A percentile compares a stretch with the other conserved stretches of the same genome.
Evolutionary conservation across 345 rosid species (phyloP).

Genomic region (Eucalyptus coolabah): DNA sequence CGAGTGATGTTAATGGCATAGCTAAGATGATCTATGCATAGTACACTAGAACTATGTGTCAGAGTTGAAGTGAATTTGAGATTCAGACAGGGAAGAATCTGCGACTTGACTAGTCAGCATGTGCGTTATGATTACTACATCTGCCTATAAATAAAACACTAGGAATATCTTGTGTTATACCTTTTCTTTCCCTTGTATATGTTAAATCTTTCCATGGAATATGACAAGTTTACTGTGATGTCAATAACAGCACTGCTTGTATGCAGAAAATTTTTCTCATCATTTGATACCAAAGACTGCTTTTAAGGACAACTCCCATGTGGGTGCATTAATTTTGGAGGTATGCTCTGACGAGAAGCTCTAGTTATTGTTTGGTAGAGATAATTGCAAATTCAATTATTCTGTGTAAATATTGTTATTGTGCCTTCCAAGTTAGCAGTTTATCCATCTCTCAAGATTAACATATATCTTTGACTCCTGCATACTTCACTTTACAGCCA

Average conservation of each 20-base stretch:
- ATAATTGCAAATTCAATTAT: not conserved
- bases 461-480: not conserved
- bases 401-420: not conserved
- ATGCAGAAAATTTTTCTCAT: conserved; percentile 81
- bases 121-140: not conserved
- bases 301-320: conserved; percentile 86
- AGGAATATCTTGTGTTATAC: not conserved
- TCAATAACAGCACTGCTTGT: not conserved
- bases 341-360: conserved; percentile 20
- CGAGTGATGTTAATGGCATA: not conserved
- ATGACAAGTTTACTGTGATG: not conserved
- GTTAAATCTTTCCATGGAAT: not conserved
- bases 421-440: not conserved
- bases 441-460: not conserved
- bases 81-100: not conserved
- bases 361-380: not conserved
- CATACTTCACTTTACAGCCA: not conserved
- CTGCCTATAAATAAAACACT: not conserved
- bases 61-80: not conserved
- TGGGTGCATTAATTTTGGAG: conserved; percentile 90
- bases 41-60: not conserved
- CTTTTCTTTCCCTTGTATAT: not conserved
- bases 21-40: not conserved
- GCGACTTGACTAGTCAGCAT: not conserved
- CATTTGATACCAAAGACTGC: conserved; percentile 75